phyloP scores from a whole-genome alignment of 2,329 filamentous ascomycete genomes.

The Aspergillus sojae region DNA sequence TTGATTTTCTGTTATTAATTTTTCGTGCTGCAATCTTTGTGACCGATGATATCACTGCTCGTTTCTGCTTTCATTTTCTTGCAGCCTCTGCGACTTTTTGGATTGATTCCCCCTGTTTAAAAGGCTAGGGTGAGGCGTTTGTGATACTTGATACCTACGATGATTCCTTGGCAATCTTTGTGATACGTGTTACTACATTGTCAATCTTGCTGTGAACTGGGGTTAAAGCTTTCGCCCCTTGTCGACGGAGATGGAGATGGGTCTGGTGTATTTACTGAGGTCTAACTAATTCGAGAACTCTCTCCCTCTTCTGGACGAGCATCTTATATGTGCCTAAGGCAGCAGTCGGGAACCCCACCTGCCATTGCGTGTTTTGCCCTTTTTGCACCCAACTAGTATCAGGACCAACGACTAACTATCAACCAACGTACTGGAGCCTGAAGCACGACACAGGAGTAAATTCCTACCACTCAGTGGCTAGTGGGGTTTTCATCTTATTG shows the following conservation, averaged over 20 bases:
- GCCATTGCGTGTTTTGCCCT: no score
- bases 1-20: slow-evolving; percentile 4
- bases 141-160: slow-evolving; percentile 22
- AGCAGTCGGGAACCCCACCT: not conserved
- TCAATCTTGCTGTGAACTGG: not conserved
- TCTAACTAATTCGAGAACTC: slow-evolving; percentile 5
- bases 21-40: not conserved
- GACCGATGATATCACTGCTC: slow-evolving; percentile 1
- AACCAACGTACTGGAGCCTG: not conserved
- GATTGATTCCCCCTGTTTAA: slow-evolving; percentile 11
- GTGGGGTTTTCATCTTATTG: not conserved
- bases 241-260: not conserved
- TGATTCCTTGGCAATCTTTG: slow-evolving; percentile 11
- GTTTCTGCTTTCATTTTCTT: not conserved
- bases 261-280: slow-evolving; percentile 5
- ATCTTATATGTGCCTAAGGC: not conserved
- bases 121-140: slow-evolving; percentile 25
- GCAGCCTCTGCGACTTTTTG: not conserved
- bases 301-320: not conserved
- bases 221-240: not conserved
- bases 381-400: not conserved
- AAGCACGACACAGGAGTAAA: not conserved
- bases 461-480: not conserved
- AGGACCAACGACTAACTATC: not conserved
- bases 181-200: slow-evolving; percentile 6